Conservation (phyloP, 1,284 basidiomycete genomes). For the Peniophora sp. region DNA sequence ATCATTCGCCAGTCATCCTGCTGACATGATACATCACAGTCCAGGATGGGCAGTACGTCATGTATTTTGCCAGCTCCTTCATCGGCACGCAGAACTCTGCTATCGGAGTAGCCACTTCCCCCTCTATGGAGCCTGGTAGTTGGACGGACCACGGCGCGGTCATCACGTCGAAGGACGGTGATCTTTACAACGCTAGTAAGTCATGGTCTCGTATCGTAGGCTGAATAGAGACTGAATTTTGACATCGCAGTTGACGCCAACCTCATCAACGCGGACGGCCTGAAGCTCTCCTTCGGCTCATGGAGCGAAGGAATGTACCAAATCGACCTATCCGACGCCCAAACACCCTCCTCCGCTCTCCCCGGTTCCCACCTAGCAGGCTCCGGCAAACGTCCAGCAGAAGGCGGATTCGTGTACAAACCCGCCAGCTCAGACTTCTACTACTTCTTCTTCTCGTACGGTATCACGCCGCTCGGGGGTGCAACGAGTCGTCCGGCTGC, state of each 20-base stretch:
- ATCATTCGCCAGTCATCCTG: not conserved
- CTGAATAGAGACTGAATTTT: no score
- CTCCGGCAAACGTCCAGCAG: not conserved
- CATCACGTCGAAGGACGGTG: constrained; percentile 18
- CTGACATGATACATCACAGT: not conserved
- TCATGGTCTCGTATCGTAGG: no score
- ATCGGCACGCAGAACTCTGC: constrained; percentile 25
- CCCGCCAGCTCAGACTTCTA: not conserved
- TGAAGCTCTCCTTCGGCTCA: not conserved
- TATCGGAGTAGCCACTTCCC: constrained; percentile 25
- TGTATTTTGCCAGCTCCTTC: constrained; percentile 24
- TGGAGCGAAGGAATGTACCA: not conserved
- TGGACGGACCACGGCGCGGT: constrained; percentile 28
- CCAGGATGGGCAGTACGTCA: constrained; percentile 16
- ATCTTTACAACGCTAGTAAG: constrained; percentile 22
- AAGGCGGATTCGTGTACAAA: not conserved
- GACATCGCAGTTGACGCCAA: constrained; percentile 3
- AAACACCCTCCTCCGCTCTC: not conserved
- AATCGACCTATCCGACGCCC: not conserved
- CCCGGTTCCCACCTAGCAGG: not conserved
- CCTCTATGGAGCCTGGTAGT: constrained; percentile 25
- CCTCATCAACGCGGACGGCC: not conserved
- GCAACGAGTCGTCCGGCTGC: not conserved
- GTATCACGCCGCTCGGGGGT: not conserved
- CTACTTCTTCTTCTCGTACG: not conserved